Evolutionary conservation across 2,329 filamentous ascomycete genomes (phyloP), one percentile per base, ranked within the genome.

Genomic region (Zymoseptoria tritici): DNA sequence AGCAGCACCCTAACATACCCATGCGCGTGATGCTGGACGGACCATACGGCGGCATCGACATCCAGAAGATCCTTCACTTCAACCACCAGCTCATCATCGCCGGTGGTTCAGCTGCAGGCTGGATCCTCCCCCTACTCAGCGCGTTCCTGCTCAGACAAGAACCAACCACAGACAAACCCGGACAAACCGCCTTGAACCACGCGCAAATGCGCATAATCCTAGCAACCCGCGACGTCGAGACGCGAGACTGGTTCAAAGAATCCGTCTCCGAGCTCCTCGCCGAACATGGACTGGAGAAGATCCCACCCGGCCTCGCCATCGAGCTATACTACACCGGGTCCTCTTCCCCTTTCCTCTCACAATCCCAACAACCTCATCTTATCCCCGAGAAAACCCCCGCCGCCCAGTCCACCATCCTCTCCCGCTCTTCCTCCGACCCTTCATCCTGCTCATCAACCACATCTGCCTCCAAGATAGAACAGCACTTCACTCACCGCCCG

Each of bases 81-180:
- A 77, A 82, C 54, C 71, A 70, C 7, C 68, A 73, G 0, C 67
- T 86, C 0, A 69, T 85, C 16, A 70, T 85, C 3, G 79, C 80
- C 0, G 83, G 84, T 9, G 83, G 84, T 0, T 81, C 83, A 0
- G 83, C 83, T 1, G 80, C 79, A 2, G 81, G 81, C 0, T 82
- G 80, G 69, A 76, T 77, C 1, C 67, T 85, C 0, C 75, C 77
- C 0, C 71, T 84, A 4, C 71, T 83, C 8, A 78, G 81, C 65
- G 73, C 77, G 7, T 67, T 62, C 54, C 49, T 68, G 3, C 64
- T 67, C 4, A n/a, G 36, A 46, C 36, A 46, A 46, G 36, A n/a
- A 4, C 36, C 36, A 16, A 1, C 36, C 13, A 13, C 36, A 16
- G 36, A 46, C 36, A n/a, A 46, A 16, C 36, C 16, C 36, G 36